Base-by-base conservation (phyloP, 2,329 filamentous ascomycete genomes). In the Tolypocladium tropicale region DNA sequence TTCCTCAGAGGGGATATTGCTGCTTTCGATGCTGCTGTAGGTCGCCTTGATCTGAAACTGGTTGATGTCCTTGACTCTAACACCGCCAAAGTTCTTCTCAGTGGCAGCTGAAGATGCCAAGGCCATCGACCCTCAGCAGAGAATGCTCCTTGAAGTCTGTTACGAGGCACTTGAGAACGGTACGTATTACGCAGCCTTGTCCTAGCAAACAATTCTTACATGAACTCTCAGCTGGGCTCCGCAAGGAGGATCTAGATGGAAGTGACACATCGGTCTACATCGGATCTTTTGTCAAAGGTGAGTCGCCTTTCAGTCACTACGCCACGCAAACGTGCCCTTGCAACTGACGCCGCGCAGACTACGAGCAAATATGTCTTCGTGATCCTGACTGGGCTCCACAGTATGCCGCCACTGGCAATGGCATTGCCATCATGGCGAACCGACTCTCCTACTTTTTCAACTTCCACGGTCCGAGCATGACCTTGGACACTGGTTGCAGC, bases 401-500 rank as follows among this genome's bases (percentile, higher is more conserved):
- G 55, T 78, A 81, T 65, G 75, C 77, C 43, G 77, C 79, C 7
- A 81, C 78, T 0, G 80, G 80, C 9, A 78, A 76, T 21, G 77
- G 76, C 4, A 75, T 76, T 50, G 76, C 78, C 56, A 78, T 82
- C 55, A 72, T 82, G 66, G 73, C 79, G 3, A 83, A 83, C 61
- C 73, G 80, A 0, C 72, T 83, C 14, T 82, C 79, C 0, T 78
- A 82, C 62, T 76, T 72, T 57, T 81, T 80, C 64, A 75, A 83
- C 59, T 67, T 83, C 18, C 71, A 73, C 14, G 81, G 81, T 0
- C 78, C 80, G 2, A 81, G 78, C 60, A 73, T 83, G 65, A 82
- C 79, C 0, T 67, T 84, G 16, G 81, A 84, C 54, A 84, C 82
- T 1, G 82, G 79, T 23, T 85, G 82, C 65, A 83, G 79, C 28